phyloP scores from a whole-genome alignment of 495 filamentous ascomycete species.

The Pseudoneurospora amorphoporcata region DNA sequence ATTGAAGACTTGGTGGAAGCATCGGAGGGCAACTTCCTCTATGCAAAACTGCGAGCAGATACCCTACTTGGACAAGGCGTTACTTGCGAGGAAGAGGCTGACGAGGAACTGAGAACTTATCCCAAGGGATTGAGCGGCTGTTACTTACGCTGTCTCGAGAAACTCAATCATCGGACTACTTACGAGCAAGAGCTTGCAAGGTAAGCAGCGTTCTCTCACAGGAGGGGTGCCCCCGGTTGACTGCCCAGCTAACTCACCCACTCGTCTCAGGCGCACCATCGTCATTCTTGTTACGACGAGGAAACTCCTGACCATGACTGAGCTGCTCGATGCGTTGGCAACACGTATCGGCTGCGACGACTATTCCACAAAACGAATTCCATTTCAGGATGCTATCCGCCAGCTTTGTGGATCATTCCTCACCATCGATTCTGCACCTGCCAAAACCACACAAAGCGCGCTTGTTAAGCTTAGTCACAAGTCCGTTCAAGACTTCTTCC shows the following conservation, averaged over 20 bases:
- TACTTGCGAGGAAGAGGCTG: slow-evolving; percentile 14
- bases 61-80: slow-evolving; percentile 9
- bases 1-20: not conserved
- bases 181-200: slow-evolving; percentile 13
- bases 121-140: slow-evolving; percentile 17
- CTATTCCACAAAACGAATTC: not conserved
- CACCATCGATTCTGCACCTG: not conserved
- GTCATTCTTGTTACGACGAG: slow-evolving; percentile 12
- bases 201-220: not conserved
- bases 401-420: slow-evolving; percentile 1
- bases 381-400: not conserved
- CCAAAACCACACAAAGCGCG: not conserved
- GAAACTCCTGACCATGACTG: slow-evolving; percentile 14
- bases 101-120: slow-evolving; percentile 15
- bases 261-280: slow-evolving; percentile 12
- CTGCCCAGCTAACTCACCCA: not conserved
- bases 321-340: slow-evolving; percentile 2
- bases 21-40: slow-evolving; percentile 24
- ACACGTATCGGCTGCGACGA: not conserved
- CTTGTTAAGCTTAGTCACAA: slow-evolving; percentile 1
- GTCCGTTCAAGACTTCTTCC: slow-evolving; percentile 1
- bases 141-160: slow-evolving; percentile 16
- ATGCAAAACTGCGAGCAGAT: slow-evolving; percentile 14
- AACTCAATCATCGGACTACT: slow-evolving; percentile 7
- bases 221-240: not conserved